Percentiles rank a stretch among this genome's conserved stretches.
These are phyloP conservation scores for Plasmodium sp. DNA, from an alignment of 169 alveolate genomes.

Conservation along the genomic window DNA sequence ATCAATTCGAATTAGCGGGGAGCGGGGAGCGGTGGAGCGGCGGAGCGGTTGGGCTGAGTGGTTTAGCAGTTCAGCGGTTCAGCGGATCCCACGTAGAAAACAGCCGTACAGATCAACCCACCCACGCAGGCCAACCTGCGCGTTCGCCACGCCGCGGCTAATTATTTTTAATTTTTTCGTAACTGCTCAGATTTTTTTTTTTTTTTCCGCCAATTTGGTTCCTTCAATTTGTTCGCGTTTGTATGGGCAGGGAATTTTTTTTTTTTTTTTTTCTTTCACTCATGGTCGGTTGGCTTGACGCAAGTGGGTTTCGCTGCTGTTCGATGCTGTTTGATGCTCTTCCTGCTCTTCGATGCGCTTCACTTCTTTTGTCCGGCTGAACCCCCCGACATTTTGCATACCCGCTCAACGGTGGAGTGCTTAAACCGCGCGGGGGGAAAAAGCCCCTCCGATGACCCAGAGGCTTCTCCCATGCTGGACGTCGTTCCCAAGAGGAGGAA, in stretches of 20 bases:
- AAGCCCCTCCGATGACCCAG: too few relatives aligned
- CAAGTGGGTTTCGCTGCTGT: not conserved
- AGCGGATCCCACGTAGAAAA: too few relatives aligned
- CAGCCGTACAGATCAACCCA: too few relatives aligned
- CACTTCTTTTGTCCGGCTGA: not conserved
- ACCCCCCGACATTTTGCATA: not conserved
- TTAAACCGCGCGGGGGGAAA: too few relatives aligned
- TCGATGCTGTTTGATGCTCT: too few relatives aligned
- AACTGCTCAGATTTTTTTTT: not conserved
- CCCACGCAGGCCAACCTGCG: too few relatives aligned
- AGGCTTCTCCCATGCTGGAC: not conserved
- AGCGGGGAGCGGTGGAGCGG: too few relatives aligned
- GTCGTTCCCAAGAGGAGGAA: not conserved
- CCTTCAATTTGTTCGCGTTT: not conserved
- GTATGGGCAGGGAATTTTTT: not conserved
- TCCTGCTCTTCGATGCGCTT: not conserved
- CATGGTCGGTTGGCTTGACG: not conserved
- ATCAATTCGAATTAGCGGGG: slow-evolving; percentile 72
- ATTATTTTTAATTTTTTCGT: not conserved
- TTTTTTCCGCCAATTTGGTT: not conserved
- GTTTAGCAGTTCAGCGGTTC: not conserved
- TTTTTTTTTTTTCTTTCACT: not conserved
- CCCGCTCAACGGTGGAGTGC: not conserved
- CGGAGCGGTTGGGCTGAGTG: not conserved
- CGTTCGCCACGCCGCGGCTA: not conserved